Evolutionary conservation across 306 rosid species (phyloP).

Genomic region (Vigna trinervia): DNA sequence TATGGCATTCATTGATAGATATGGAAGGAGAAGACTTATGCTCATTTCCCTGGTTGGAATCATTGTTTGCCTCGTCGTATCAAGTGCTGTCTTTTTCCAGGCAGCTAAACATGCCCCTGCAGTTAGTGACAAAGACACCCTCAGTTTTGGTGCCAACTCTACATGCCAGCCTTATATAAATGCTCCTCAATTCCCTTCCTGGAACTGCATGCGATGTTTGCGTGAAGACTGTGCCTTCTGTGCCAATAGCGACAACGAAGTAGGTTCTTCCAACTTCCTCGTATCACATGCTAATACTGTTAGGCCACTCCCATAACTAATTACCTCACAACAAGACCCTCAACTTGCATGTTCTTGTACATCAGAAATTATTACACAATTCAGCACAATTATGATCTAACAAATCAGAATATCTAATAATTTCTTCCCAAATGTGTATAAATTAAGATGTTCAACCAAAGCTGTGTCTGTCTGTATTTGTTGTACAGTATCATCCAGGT

Average conservation of each 20-base stretch:
- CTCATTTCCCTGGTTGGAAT: constrained; percentile 67
- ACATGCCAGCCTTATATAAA: constrained; percentile 60
- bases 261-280: constrained; percentile 42
- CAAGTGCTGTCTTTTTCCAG: constrained; percentile 54
- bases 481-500: constrained; percentile 61
- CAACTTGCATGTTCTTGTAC: too few species aligned
- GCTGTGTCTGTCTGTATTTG: background rate
- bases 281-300: background rate
- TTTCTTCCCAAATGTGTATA: too few species aligned
- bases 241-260: constrained; percentile 46
- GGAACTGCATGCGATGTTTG: constrained; percentile 84
- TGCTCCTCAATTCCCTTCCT: constrained; percentile 52
- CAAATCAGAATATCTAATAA: too few species aligned
- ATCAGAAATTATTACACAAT: too few species aligned
- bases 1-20: constrained; percentile 67
- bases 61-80: constrained; percentile 59
- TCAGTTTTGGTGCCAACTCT: constrained; percentile 60
- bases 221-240: constrained; percentile 67
- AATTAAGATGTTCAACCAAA: background rate
- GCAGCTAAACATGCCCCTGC: constrained; percentile 67
- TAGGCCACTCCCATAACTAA: background rate
- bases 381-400: too few species aligned
- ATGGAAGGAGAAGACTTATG: constrained; percentile 76
- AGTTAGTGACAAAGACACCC: constrained; percentile 52
- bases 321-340: too few species aligned